Base-by-base conservation (phyloP, 106 monocot genomes). In the Alisma plantagoaquatica region DNA sequence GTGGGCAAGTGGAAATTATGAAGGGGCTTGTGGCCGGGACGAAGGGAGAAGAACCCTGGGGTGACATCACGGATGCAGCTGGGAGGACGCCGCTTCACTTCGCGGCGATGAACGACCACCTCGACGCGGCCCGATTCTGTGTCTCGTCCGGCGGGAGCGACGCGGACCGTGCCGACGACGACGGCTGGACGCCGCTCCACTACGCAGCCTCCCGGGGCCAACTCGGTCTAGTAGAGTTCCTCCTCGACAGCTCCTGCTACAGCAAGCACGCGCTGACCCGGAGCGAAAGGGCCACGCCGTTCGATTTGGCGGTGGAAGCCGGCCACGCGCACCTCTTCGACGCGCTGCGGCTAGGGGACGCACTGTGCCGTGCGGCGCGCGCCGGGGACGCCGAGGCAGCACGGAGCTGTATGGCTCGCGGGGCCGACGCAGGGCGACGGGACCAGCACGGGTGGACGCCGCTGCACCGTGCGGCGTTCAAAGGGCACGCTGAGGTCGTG, bases 371-470 rank as follows among this genome's bases (percentile, higher is more conserved):
- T 8, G 48, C 67, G 17, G 71, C 56, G 14, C 31, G 49, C 3
- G 12, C 3, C 2, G 73, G 73, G 3, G 56, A 62, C 30, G 7
- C 52, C 5, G 8, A 2, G 9, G 12, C 14, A 3, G 47, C 57
- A 23, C 9, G 30, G 10, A 22, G 17, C 11, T 61, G 61, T 5
- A 11, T 52, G 24, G 10, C 11, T 6, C 14, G 43, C 4, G 61
- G 62, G 1, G 75, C 23, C 26, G 52, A 2, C 21, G 64, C 51
- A 7, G 46, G 45, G 23, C 29, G 31, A 28, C 42, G 57, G 48
- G 75, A 70, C 52, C 75, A 69, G 53, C 63, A 70, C 18, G 69
- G 75, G 31, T 69, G 75, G 75, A 70, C 75, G 4, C 31, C 74
- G 10, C 45, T 74, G 32, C 67, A 68, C 42, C 25, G 68, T 18